A percentile compares a stretch with the other conserved stretches of the same genome.
These are phyloP conservation scores for Pisolithus thermaeus DNA, from an alignment of 1,284 basidiomycete species.

Conservation along the genomic window DNA sequence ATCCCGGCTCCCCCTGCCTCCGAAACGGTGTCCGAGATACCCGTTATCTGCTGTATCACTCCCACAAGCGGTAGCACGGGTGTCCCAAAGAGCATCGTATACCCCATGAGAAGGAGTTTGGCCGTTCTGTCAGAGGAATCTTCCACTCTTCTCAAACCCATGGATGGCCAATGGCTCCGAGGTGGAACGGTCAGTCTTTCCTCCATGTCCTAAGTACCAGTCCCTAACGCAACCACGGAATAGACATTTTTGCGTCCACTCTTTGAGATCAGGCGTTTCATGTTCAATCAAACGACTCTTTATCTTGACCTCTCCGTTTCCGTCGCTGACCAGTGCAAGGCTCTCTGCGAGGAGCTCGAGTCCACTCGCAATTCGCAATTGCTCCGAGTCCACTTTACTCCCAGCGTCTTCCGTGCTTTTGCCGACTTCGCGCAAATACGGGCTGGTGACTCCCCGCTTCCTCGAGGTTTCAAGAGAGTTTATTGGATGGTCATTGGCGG, in stretches of 20 bases:
- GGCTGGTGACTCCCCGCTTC: conserved; percentile 13
- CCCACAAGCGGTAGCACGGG: conserved; percentile 26
- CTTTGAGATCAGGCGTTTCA: conserved; percentile 27
- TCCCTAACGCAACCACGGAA: neutral
- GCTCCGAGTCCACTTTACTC: conserved; percentile 25
- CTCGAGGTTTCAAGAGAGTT: conserved; percentile 22
- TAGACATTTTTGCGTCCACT: conserved; percentile 26
- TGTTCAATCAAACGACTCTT: conserved; percentile 26
- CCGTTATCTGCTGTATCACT: conserved; percentile 24
- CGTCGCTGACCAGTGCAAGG: conserved; percentile 20
- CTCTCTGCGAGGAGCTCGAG: conserved; percentile 22
- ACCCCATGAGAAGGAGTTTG: conserved; percentile 23
- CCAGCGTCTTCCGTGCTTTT: conserved; percentile 24
- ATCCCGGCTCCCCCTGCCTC: conserved; percentile 8
- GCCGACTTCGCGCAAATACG: conserved; percentile 20
- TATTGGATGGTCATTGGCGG: conserved; percentile 29
- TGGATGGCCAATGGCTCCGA: conserved; percentile 27
- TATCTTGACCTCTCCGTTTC: conserved; percentile 23
- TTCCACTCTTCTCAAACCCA: conserved; percentile 16
- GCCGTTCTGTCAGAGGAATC: conserved; percentile 23
- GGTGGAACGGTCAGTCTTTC: conserved; percentile 20
- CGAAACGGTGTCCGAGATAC: conserved; percentile 12
- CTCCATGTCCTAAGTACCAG: neutral
- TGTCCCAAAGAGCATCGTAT: conserved; percentile 28
- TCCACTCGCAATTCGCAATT: conserved; percentile 18